Evolutionary conservation across 768 basidiomycete species (phyloP).

Genomic region (Amanita inopinata): DNA sequence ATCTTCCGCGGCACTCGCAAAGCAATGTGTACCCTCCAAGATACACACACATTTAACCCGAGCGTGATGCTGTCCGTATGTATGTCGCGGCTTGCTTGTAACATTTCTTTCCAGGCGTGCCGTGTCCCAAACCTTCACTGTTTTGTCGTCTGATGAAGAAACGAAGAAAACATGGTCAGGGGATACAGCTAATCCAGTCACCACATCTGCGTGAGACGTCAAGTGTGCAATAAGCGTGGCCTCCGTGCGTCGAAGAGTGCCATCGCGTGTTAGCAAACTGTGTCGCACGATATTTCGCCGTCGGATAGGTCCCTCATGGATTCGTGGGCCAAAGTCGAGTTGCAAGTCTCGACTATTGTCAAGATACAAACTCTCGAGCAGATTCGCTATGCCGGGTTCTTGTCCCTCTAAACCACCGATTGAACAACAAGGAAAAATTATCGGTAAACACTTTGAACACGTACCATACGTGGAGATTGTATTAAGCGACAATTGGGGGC

Average conservation of each 20-base stretch:
- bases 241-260: slow-evolving; percentile 49
- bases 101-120: slow-evolving; percentile 91
- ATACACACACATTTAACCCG: slow-evolving; percentile 63
- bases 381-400: slow-evolving; percentile 80
- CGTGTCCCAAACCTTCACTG: slow-evolving; percentile 88
- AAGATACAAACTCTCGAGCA: slow-evolving; percentile 84
- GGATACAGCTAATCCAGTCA: slow-evolving; percentile 77
- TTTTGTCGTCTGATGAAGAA: slow-evolving; percentile 89
- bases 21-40: slow-evolving; percentile 81
- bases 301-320: slow-evolving; percentile 73
- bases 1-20: slow-evolving; percentile 79
- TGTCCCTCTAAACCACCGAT: slow-evolving; percentile 57
- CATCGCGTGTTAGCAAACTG: slow-evolving; percentile 58
- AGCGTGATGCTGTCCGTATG: slow-evolving; percentile 52
- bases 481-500: slow-evolving; percentile 39
- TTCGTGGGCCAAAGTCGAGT: slow-evolving; percentile 84
- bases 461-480: slow-evolving; percentile 69
- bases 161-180: slow-evolving; percentile 95
- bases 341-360: slow-evolving; percentile 81
- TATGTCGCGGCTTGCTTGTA: slow-evolving; percentile 72
- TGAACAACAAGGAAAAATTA: slow-evolving; percentile 3
- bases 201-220: slow-evolving; percentile 67
- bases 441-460: slow-evolving; percentile 13
- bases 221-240: slow-evolving; percentile 80
- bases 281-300: slow-evolving; percentile 67